Evolutionary conservation across 371 early-diverging fungal species (phyloP).

Genomic region (Gilbertella persicaria): DNA sequence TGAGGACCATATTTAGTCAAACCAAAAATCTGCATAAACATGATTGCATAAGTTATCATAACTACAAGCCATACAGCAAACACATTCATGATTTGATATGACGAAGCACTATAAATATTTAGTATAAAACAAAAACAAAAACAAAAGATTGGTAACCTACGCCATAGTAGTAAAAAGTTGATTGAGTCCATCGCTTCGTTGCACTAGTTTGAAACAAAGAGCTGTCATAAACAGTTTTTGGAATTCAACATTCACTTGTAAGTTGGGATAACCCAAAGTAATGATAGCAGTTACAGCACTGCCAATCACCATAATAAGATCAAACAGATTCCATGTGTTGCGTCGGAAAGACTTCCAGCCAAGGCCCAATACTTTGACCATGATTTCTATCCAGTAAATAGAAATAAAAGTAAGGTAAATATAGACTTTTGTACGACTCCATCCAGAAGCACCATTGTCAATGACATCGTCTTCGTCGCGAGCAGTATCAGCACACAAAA

Average conservation of each 20-base stretch:
- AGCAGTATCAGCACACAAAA: constrained; percentile 55
- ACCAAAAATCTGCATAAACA: constrained; percentile 76
- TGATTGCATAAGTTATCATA: constrained; percentile 65
- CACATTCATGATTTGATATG: constrained; percentile 63
- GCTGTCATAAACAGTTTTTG: constrained; percentile 69
- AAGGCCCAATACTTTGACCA: constrained; percentile 53
- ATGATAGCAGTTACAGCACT: constrained; percentile 51
- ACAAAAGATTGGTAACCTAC: constrained; percentile 31
- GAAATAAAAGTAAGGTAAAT: constrained; percentile 48
- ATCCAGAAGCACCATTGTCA: constrained; percentile 23
- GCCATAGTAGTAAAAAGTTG: constrained; percentile 71
- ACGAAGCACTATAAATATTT: constrained; percentile 41
- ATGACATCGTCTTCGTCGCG: constrained; percentile 6
- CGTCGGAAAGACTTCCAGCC: constrained; percentile 61
- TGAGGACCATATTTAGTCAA: constrained; percentile 64
- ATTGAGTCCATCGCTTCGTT: constrained; percentile 63
- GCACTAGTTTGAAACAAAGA: constrained; percentile 66
- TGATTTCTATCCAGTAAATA: constrained; percentile 56
- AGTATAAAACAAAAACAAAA: not conserved
- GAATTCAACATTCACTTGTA: constrained; percentile 51
- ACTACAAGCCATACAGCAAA: constrained; percentile 72
- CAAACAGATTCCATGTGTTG: constrained; percentile 68
- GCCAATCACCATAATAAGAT: constrained; percentile 54
- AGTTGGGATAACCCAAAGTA: constrained; percentile 26
- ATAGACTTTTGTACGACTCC: constrained; percentile 40